phyloP scores from a whole-genome alignment of 2,329 filamentous ascomycete genomes.

The Rhexocercosporidium sp. region DNA sequence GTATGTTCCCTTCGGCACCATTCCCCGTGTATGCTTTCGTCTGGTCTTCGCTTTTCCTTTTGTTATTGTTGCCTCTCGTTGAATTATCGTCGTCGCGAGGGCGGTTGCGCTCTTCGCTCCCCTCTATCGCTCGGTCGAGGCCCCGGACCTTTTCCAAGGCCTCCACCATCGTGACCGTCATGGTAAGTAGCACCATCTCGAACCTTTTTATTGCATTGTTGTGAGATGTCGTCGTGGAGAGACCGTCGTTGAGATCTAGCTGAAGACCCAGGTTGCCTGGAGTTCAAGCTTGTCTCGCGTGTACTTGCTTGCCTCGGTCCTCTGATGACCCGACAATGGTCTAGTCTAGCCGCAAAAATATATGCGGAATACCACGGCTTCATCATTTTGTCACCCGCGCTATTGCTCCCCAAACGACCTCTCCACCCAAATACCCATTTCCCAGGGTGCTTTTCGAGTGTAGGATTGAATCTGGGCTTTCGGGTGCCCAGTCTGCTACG shows the following conservation, averaged over 20 bases:
- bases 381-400: constrained; percentile 13
- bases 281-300: constrained; percentile 26
- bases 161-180: constrained; percentile 71
- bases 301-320: constrained; percentile 20
- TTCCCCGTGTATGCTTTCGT: background rate
- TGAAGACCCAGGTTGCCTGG: constrained; percentile 5
- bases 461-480: constrained; percentile 11
- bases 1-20: background rate
- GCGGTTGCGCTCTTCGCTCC: background rate
- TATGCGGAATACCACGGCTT: constrained; percentile 32
- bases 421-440: background rate
- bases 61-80: background rate
- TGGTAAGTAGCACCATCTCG: constrained; percentile 77
- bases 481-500: background rate
- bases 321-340: constrained; percentile 30
- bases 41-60: background rate
- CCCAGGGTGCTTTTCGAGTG: constrained; percentile 8
- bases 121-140: constrained; percentile 2
- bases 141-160: constrained; percentile 53
- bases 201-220: constrained; percentile 19
- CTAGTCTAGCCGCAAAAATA: constrained; percentile 35
- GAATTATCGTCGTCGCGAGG: background rate
- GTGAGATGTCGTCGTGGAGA: constrained; percentile 9
- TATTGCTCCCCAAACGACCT: background rate
- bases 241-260: background rate